Evolutionary conservation across 108 stramenopile genomes (phyloP).

Genomic region (Pseudonitzschia multiseries): DNA sequence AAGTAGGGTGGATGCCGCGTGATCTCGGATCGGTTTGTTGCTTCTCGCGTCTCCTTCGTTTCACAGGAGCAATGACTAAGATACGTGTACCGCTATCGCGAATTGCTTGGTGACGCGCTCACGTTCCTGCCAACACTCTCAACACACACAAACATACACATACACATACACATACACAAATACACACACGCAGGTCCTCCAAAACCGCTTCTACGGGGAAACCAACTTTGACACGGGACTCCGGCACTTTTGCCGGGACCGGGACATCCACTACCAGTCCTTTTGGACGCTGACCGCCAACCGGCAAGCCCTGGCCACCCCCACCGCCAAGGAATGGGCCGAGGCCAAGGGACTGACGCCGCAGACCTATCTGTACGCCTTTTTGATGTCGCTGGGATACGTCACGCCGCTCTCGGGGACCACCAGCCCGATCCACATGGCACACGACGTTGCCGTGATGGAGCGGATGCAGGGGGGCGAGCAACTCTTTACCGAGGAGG

Average conservation of each 20-base stretch:
- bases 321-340: slow-evolving; percentile 47
- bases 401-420: slow-evolving; percentile 78
- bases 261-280: slow-evolving; percentile 83
- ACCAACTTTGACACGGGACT: slow-evolving; percentile 77
- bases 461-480: slow-evolving; percentile 68
- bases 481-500: slow-evolving; percentile 41
- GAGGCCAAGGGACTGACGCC: slow-evolving; percentile 53
- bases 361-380: slow-evolving; percentile 83
- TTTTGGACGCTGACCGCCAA: slow-evolving; percentile 67
- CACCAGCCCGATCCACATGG: slow-evolving; percentile 69
- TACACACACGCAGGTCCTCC: slow-evolving; percentile 30
- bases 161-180: not conserved
- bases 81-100: too few relatives aligned
- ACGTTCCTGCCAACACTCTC: too few relatives aligned
- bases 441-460: slow-evolving; percentile 81
- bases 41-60: too few relatives aligned
- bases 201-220: slow-evolving; percentile 84
- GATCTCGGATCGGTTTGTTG: too few relatives aligned
- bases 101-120: too few relatives aligned
- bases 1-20: too few relatives aligned
- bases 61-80: too few relatives aligned
- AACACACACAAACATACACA: not conserved
- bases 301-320: slow-evolving; percentile 44
- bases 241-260: slow-evolving; percentile 66
- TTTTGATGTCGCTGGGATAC: slow-evolving; percentile 78